A percentile compares a stretch with the other conserved stretches of the same genome.
phyloP scores from a whole-genome alignment of 164 flowering plant species.

The Chimonanthus salicifolius region DNA sequence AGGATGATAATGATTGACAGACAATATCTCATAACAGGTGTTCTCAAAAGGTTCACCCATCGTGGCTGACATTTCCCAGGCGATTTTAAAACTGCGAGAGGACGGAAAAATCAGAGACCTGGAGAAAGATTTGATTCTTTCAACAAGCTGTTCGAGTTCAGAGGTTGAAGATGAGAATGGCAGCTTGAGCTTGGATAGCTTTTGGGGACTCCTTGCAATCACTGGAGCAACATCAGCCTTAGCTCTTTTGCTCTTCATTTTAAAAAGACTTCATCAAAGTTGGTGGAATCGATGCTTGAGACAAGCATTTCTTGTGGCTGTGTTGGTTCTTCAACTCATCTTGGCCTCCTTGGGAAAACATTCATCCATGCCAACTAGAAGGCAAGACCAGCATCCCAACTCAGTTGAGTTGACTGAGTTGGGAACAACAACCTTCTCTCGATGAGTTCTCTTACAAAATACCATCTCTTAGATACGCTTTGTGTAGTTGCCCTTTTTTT shows the following conservation, averaged over 20 bases:
- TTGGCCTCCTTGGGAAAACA: no score
- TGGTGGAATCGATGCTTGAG: background rate
- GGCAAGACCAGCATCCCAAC: no score
- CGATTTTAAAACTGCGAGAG: constrained; percentile 12
- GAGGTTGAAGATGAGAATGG: background rate
- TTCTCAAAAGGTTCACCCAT: constrained; percentile 20
- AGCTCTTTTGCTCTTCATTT: constrained; percentile 3
- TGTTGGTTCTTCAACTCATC: background rate
- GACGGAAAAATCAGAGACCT: constrained; percentile 7
- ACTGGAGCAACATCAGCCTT: constrained; percentile 13
- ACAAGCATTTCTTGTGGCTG: no score
- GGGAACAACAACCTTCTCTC: no score
- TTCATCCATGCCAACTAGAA: no score
- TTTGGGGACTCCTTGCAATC: constrained; percentile 16
- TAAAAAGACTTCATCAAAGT: background rate
- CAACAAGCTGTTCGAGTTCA: constrained; percentile 2
- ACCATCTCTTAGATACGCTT: no score
- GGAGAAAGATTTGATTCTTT: constrained; percentile 1
- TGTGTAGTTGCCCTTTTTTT: no score
- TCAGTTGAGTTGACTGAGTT: no score
- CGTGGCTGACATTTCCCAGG: constrained; percentile 11
- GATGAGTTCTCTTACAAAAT: no score
- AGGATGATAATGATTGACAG: no score
- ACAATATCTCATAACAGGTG: constrained; percentile 2
- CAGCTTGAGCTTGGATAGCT: constrained; percentile 12